phyloP scores from a whole-genome alignment of 2,329 filamentous ascomycete species.

The Emmonsia crescens region DNA sequence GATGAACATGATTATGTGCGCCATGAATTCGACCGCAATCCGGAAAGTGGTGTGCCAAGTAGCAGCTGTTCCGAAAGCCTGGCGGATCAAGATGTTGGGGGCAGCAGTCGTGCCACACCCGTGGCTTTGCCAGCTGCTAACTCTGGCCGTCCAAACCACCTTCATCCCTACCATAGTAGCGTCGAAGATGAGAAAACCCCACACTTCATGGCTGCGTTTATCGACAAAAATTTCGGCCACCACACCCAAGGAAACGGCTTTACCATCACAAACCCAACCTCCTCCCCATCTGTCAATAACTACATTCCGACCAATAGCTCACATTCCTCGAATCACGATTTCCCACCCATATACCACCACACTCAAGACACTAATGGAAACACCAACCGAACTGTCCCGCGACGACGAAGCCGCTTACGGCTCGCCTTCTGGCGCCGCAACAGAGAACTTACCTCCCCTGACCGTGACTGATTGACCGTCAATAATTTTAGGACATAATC shows the following conservation, averaged over 20 bases:
- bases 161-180: not conserved
- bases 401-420: slow-evolving; percentile 29
- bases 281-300: slow-evolving; percentile 5
- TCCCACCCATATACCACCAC: not conserved
- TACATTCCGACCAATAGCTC: slow-evolving; percentile 1
- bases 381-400: slow-evolving; percentile 17
- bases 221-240: slow-evolving; percentile 11
- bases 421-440: slow-evolving; percentile 33
- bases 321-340: slow-evolving; percentile 3
- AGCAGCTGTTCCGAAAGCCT: not conserved
- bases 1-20: slow-evolving; percentile 27
- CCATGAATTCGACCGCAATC: slow-evolving; percentile 9
- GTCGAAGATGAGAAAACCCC: not conserved
- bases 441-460: slow-evolving; percentile 4
- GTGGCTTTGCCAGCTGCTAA: not conserved
- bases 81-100: not conserved
- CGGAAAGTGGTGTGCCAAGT: not conserved
- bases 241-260: slow-evolving; percentile 6
- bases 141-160: not conserved
- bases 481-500: slow-evolving; percentile 2
- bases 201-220: slow-evolving; percentile 9
- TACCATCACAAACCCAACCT: slow-evolving; percentile 6
- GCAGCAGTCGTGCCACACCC: not conserved
- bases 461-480: slow-evolving; percentile 4
- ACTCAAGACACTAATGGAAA: not conserved